Percentiles rank a stretch among this genome's conserved stretches.
Conservation (phyloP, 257 asterid genomes). For the Lantana camara region DNA sequence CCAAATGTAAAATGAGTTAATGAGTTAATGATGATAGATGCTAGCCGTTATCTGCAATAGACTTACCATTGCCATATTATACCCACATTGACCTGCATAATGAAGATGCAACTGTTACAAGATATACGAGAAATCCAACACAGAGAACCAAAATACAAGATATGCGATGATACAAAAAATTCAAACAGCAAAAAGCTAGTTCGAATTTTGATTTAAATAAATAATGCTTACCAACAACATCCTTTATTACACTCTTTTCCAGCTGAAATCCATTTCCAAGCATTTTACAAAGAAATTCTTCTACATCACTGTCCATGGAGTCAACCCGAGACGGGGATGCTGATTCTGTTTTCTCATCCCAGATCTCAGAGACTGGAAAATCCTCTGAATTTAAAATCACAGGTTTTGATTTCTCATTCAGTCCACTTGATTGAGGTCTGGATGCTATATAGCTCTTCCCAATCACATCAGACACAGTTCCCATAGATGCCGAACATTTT, state of each 20-base stretch:
- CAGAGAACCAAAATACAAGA: conserved; percentile 12
- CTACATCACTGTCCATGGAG: conserved; percentile 45
- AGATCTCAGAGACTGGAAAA: conserved; percentile 52
- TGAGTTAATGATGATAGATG: background rate
- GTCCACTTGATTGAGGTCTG: conserved; percentile 39
- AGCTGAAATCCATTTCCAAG: conserved; percentile 78
- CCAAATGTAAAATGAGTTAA: too few relatives aligned
- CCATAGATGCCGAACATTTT: conserved; percentile 59
- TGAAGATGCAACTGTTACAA: conserved; percentile 23
- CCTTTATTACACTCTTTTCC: conserved; percentile 54
- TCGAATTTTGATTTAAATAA: conserved; percentile 8
- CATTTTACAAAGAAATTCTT: conserved; percentile 68
- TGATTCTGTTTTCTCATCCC: conserved; percentile 51
- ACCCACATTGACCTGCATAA: conserved; percentile 89
- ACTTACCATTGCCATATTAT: conserved; percentile 65
- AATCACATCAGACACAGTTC: conserved; percentile 67
- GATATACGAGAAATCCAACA: conserved; percentile 23
- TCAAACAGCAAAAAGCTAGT: conserved; percentile 1
- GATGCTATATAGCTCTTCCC: conserved; percentile 55
- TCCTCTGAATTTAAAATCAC: conserved; percentile 52
- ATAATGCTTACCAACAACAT: conserved; percentile 64
- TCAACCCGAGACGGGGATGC: conserved; percentile 33
- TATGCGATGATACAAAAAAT: background rate
- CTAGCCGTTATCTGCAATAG: background rate
- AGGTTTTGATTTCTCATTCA: conserved; percentile 51